These are phyloP conservation scores for peach (Prunus persica) DNA, from an alignment of 306 rosid species.

Conservation along the genomic window DNA sequence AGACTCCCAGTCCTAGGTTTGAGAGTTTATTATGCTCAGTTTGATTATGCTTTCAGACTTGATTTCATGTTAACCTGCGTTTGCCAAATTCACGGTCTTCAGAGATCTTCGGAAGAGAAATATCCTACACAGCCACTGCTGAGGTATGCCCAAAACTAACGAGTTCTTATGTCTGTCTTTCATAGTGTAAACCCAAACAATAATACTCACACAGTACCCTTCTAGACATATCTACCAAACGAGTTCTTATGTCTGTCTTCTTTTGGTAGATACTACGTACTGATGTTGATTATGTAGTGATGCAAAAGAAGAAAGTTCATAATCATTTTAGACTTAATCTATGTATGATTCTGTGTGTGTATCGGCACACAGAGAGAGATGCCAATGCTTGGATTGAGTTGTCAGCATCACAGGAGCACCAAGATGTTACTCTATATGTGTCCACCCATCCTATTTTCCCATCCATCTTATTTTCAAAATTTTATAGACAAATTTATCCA, in stretches of 20 bases:
- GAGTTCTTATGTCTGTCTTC: not conserved
- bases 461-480: too few species aligned
- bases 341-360: not conserved
- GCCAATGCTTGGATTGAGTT: not conserved
- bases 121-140: conserved; percentile 41
- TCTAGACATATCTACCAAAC: too few species aligned
- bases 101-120: conserved; percentile 33
- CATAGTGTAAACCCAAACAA: not conserved
- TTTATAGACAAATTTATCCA: too few species aligned
- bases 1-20: too few species aligned
- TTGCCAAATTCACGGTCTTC: conserved; percentile 12
- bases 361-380: too few species aligned
- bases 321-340: not conserved
- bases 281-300: not conserved
- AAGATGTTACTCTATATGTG: not conserved
- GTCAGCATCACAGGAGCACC: not conserved
- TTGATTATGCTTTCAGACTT: not conserved
- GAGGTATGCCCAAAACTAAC: conserved; percentile 30
- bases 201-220: too few species aligned
- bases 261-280: too few species aligned
- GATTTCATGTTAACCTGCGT: not conserved
- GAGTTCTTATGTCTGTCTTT: not conserved
- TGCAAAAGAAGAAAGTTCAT: not conserved
- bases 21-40: not conserved
- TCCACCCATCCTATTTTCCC: too few species aligned